Base-by-base conservation (phyloP, 1,139 yeast species). In the Debaryomyces udenii region DNA sequence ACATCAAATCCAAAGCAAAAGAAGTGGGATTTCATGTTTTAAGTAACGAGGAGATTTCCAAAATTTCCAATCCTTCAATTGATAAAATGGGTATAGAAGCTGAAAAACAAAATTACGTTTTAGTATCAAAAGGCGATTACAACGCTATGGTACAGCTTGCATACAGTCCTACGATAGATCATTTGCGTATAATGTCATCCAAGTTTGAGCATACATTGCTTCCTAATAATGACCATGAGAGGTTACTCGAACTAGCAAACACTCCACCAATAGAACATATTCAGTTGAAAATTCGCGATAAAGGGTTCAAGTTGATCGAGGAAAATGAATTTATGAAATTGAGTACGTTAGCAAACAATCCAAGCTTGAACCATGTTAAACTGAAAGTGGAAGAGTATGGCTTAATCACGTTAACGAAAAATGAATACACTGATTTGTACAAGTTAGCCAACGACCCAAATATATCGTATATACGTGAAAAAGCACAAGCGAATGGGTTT, bases 341-440 rank as follows among this genome's bases (percentile, higher is more conserved):
- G 35, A 41, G 44, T 4, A 54, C 51, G 35, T 46, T 59, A n/a
- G 70, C 71, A 0, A 46, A 61, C 37, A 53, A 56, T 4, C 74
- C 74, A 35, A 53, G 59, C 18, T 54, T 66, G 42, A 61, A 55
- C 33, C 69, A 66, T 37, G 61, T 72, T 4, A 65, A 68, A 41
- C 47, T 51, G 9, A 66, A 62, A 14, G 75, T 76, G 2, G 72
- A 68, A 35, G 59, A 46, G 24, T 61, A 58, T 39, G 61, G 63
- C n/a, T 59, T 70, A 42, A 61, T 68, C 2, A 65, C 75, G 0
- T 52, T 72, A 41, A 46, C 63, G 2, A 59, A 61, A 42, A 38
- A 48, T 2, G 76, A 70, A 42, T 71, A 67, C 43, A 60, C 74
- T n/a, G 53, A 55, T 7, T 55, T 72, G 35, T 68, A 58, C 45